phyloP scores from a whole-genome alignment of 441 rosid genomes.

The Syzygium malaccense region DNA sequence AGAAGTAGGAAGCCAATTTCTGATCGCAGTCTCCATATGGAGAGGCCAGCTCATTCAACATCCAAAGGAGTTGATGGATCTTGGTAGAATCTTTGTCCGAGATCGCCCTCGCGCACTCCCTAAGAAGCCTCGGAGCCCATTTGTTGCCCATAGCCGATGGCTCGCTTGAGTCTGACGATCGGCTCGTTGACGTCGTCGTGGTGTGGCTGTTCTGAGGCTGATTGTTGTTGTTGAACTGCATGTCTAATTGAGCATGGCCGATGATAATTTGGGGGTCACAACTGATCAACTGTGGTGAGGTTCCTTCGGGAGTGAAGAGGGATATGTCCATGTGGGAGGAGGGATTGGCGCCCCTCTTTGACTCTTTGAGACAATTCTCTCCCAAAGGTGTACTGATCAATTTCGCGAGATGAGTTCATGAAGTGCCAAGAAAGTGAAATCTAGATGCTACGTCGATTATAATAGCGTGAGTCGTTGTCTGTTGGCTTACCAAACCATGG shows the following conservation, averaged over 20 bases:
- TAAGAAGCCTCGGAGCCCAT: slow-evolving; percentile 62
- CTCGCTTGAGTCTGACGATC: background rate
- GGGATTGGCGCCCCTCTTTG: slow-evolving; percentile 5
- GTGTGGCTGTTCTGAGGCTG: slow-evolving; percentile 8
- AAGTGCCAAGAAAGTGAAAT: slow-evolving; percentile 18
- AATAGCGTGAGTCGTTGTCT: slow-evolving; percentile 29
- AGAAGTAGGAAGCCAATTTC: slow-evolving; percentile 58
- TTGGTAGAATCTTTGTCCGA: slow-evolving; percentile 55
- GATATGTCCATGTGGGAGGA: slow-evolving; percentile 1
- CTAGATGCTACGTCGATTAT: slow-evolving; percentile 2
- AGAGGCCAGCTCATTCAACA: slow-evolving; percentile 67
- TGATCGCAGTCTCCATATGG: slow-evolving; percentile 76
- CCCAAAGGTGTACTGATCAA: slow-evolving; percentile 7
- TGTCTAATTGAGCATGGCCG: slow-evolving; percentile 2
- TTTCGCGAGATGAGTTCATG: slow-evolving; percentile 16
- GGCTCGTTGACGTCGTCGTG: slow-evolving; percentile 38
- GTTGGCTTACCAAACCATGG: background rate
- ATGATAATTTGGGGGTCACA: background rate
- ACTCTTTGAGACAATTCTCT: background rate
- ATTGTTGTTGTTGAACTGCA: slow-evolving; percentile 21
- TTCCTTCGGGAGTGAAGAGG: background rate
- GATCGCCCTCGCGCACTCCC: slow-evolving; percentile 67
- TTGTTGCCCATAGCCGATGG: slow-evolving; percentile 9
- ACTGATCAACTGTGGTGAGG: slow-evolving; percentile 18
- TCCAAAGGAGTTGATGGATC: slow-evolving; percentile 68